Base-by-base conservation (phyloP, 2,329 filamentous ascomycete genomes). In the Pyrenochaeta sp. region DNA sequence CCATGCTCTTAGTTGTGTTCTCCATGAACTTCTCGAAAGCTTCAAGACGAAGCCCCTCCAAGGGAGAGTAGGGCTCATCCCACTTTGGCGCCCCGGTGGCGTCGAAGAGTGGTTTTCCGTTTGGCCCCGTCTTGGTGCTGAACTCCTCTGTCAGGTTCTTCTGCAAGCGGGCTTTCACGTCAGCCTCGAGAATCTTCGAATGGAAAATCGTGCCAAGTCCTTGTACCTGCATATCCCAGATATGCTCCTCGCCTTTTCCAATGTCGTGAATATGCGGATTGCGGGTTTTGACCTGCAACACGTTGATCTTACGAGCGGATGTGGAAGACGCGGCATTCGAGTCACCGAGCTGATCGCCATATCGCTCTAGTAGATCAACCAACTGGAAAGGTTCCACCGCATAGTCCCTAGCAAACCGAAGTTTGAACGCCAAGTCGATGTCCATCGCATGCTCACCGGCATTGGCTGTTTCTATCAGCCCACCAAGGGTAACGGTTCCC, bases 381-480 rank as follows among this genome's bases (percentile, higher is more conserved):
- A 49, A 21, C 14, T 57, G 53, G 23, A 43, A 55, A 0, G 53
- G 53, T 27, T 57, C 53, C 4, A 57, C 53, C 7, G 53, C 53
- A 14, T 53, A 57, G 3, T 46, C 47, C 1, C 41, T 55, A n/a
- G 54, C 46, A 18, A 58, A 58, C 11, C 28, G 21, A 6, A 58
- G 42, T 3, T 40, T 20, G 3, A 58, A 21, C 7, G 52, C 54
- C 3, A 55, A 47, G 4, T 51, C 37, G 3, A 44, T 24, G 14
- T 24, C 45, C 48, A 58, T 55, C 3, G 54, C 54, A 30, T 58
- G 52, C 21, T 58, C 49, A 4, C 54, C 52, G 34, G 52, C 52
- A 26, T 58, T 58, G 4, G 31, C 44, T 8, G 54, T 58, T 13
- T 41, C 15, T 6, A 55, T 44, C 3, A 44, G 13, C 2, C 23